These are phyloP conservation scores for Cyclotella choctawhatcheeana DNA, from an alignment of 108 stramenopile genomes.

Conservation along the genomic window DNA sequence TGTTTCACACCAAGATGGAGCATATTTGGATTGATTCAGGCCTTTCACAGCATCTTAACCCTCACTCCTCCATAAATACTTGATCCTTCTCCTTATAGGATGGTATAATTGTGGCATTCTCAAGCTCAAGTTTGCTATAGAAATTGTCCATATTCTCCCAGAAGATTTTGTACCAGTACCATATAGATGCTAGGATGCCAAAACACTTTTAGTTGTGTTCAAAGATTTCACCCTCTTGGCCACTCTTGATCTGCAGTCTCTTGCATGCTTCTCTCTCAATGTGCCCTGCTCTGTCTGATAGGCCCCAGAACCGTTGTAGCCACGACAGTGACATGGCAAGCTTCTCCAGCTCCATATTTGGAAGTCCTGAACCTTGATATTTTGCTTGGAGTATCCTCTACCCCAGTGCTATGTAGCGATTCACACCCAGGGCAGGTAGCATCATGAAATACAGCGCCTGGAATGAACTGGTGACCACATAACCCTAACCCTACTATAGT, in stretches of 20 bases:
- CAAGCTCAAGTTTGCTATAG: background rate
- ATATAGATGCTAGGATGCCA: background rate
- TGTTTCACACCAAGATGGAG: too few relatives aligned
- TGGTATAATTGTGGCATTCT: background rate
- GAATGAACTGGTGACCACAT: background rate
- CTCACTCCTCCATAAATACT: background rate
- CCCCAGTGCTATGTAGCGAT: background rate
- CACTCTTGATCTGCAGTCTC: background rate
- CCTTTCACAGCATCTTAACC: too few relatives aligned
- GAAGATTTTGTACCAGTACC: constrained; percentile 6
- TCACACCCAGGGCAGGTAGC: background rate
- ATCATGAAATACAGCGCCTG: background rate
- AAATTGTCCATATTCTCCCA: background rate
- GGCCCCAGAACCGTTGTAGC: constrained; percentile 4
- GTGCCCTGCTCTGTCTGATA: background rate
- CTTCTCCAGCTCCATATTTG: background rate
- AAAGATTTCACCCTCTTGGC: constrained; percentile 5
- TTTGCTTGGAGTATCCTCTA: background rate
- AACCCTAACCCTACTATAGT: too few relatives aligned
- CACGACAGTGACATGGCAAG: background rate
- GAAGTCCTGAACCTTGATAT: constrained; percentile 13
- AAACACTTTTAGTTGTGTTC: background rate
- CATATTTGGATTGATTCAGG: too few relatives aligned
- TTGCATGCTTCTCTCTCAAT: background rate
- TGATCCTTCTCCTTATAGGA: background rate